A percentile compares a stretch with the other conserved stretches of the same genome.
These are phyloP conservation scores for Aureobasidium sp. DNA, from an alignment of 2,329 filamentous ascomycete genomes.

Conservation along the genomic window DNA sequence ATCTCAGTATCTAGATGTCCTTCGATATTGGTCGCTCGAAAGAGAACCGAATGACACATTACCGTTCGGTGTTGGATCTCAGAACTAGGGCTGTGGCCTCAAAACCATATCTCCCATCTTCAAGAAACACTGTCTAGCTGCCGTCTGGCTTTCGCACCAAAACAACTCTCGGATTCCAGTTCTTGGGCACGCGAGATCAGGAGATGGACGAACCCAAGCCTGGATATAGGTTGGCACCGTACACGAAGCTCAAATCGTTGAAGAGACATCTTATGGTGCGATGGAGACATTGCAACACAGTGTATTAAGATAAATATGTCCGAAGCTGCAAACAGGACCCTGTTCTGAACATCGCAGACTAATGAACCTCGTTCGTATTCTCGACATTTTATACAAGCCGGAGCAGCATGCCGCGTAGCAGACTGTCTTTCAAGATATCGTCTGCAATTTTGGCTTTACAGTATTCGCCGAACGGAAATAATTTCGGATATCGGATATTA, in stretches of 20 bases:
- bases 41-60: neutral
- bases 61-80: neutral
- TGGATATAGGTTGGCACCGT: conserved; percentile 58
- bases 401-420: no score
- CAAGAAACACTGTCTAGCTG: neutral
- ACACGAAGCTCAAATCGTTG: conserved; percentile 49
- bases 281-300: neutral
- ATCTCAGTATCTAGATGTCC: conserved; percentile 54
- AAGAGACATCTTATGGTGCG: conserved; percentile 25
- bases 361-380: no score
- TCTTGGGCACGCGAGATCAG: conserved; percentile 28
- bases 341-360: no score
- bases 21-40: conserved; percentile 52
- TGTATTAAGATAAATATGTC: no score
- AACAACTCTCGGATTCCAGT: conserved; percentile 32
- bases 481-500: no score
- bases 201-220: conserved; percentile 34
- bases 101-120: neutral
- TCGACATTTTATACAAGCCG: no score
- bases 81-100: neutral
- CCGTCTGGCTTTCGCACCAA: conserved; percentile 60
- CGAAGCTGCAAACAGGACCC: no score
- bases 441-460: no score
- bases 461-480: no score
- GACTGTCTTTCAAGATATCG: no score